Percentiles rank a stretch among this genome's conserved stretches.
phyloP scores from a whole-genome alignment of 2,329 filamentous ascomycete species.

The Domatiomyces catenatus region DNA sequence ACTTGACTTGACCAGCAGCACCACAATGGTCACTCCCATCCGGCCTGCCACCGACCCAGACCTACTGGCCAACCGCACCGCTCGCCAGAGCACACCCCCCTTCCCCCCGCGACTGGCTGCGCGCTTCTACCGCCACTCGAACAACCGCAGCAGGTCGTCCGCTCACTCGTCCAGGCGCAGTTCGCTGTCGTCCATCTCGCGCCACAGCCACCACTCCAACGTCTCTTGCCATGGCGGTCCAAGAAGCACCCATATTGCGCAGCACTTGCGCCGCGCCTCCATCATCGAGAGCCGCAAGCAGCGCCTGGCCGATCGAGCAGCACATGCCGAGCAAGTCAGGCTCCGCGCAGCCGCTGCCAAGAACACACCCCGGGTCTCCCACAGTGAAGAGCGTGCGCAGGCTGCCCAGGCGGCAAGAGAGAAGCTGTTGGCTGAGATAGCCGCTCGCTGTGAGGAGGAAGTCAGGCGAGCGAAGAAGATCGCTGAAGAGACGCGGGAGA shows the following conservation, averaged over 20 bases:
- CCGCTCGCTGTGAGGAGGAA: slow-evolving; percentile 50
- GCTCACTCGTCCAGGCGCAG: slow-evolving; percentile 48
- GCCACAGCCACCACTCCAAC: slow-evolving; percentile 45
- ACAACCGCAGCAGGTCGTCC: slow-evolving; percentile 42
- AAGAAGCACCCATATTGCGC: slow-evolving; percentile 45
- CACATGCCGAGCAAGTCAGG: slow-evolving; percentile 51
- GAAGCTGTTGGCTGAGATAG: slow-evolving; percentile 47
- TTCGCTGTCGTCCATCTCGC: slow-evolving; percentile 41
- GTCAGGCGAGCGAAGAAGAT: slow-evolving; percentile 51
- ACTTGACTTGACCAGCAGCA: background rate
- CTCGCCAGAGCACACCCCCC: slow-evolving; percentile 30
- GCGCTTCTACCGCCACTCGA: slow-evolving; percentile 42
- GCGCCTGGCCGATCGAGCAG: slow-evolving; percentile 46
- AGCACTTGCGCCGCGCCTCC: slow-evolving; percentile 49
- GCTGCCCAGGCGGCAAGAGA: slow-evolving; percentile 50
- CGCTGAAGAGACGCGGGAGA: slow-evolving; percentile 50
- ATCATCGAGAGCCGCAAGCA: slow-evolving; percentile 51
- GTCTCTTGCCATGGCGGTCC: slow-evolving; percentile 33
- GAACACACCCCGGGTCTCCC: slow-evolving; percentile 39
- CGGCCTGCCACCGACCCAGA: slow-evolving; percentile 24
- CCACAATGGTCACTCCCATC: background rate
- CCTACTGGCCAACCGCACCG: slow-evolving; percentile 20
- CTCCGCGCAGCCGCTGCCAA: slow-evolving; percentile 47
- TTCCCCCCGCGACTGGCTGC: slow-evolving; percentile 45
- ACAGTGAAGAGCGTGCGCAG: slow-evolving; percentile 46